Evolutionary conservation across 176 grass and related monocot species (phyloP).

Genomic region (barley (Hordeum vulgare)): MorexV3_pseudomolecules_assembly NC_058519.1:16443453-16443952

Average conservation of each 20-base stretch:
- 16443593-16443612: background rate
- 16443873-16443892: background rate
- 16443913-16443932: background rate
- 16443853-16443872: background rate
- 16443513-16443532: background rate
- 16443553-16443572: background rate
- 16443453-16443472: background rate
- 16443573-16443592: background rate
- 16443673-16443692: background rate
- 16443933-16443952: background rate
- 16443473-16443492: background rate
- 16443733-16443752: background rate
- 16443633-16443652: background rate
- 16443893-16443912: background rate
- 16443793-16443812: background rate
- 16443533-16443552: background rate
- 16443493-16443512: background rate
- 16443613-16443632: background rate
- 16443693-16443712: background rate
- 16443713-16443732: background rate
- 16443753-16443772: background rate
- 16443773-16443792: background rate
- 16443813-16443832: background rate
- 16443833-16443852: background rate
- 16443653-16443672: background rate